These are phyloP conservation scores for Annulohypoxylon nitens DNA, from an alignment of 495 filamentous ascomycete species.

Conservation along the genomic window DNA sequence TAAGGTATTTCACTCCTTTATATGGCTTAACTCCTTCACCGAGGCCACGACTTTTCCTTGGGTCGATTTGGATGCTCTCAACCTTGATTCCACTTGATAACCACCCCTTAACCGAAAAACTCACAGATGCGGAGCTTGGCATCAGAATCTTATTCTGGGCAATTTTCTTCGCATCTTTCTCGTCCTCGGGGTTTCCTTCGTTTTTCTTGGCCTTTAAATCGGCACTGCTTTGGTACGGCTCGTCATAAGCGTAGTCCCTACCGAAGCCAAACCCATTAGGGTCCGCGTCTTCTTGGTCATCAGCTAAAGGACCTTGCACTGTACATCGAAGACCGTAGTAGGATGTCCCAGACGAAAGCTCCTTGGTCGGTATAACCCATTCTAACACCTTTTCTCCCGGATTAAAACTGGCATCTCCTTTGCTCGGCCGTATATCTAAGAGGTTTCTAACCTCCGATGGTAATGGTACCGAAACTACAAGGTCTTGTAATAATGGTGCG, in stretches of 20 bases:
- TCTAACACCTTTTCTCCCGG: constrained; percentile 78
- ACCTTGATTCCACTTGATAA: constrained; percentile 93
- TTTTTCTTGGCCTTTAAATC: constrained; percentile 56
- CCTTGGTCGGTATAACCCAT: constrained; percentile 84
- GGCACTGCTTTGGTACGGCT: constrained; percentile 63
- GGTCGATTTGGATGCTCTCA: constrained; percentile 86
- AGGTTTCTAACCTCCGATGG: constrained; percentile 86
- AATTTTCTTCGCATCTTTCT: constrained; percentile 65
- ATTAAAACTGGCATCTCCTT: constrained; percentile 85
- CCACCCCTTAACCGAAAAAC: constrained; percentile 95
- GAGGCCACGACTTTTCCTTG: constrained; percentile 85
- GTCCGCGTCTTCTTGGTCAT: constrained; percentile 70
- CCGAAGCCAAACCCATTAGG: constrained; percentile 64
- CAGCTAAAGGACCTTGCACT: constrained; percentile 74
- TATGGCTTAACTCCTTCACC: constrained; percentile 93
- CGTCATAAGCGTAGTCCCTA: constrained; percentile 73
- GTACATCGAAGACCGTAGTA: constrained; percentile 80
- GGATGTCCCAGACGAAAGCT: constrained; percentile 72
- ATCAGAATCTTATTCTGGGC: constrained; percentile 86
- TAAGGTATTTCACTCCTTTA: constrained; percentile 98
- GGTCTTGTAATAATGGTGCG: constrained; percentile 79
- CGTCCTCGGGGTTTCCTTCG: constrained; percentile 56
- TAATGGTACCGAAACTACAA: constrained; percentile 84
- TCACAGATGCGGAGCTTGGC: constrained; percentile 88
- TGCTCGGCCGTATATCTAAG: constrained; percentile 83